Conservation (phyloP, 202 grass and related monocot species). For the Digitaria exilis region DNA sequence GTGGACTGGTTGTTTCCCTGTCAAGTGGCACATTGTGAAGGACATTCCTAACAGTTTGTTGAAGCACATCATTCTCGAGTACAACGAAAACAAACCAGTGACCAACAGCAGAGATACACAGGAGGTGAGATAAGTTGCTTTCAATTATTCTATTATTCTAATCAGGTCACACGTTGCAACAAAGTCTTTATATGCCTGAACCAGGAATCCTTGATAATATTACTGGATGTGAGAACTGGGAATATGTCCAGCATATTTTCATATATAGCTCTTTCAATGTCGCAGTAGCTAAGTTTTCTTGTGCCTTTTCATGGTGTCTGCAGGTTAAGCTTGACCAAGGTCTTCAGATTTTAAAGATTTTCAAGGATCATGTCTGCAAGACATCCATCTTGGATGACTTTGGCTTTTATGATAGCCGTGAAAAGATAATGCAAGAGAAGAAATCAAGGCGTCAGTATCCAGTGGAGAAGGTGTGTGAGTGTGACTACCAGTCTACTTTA, state of each 20-base stretch:
- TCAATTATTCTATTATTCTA: background rate
- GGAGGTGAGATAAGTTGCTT: slow-evolving; percentile 52
- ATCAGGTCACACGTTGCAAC: slow-evolving; percentile 4
- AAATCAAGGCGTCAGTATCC: slow-evolving; percentile 45
- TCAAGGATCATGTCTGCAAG: slow-evolving; percentile 69
- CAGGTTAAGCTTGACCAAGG: slow-evolving; percentile 75
- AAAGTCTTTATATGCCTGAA: slow-evolving; percentile 5
- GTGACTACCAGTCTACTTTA: slow-evolving; percentile 21
- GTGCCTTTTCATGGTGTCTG: slow-evolving; percentile 16
- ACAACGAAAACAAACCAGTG: slow-evolving; percentile 83
- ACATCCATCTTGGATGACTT: slow-evolving; percentile 80
- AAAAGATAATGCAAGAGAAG: slow-evolving; percentile 61
- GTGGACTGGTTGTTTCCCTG: slow-evolving; percentile 82
- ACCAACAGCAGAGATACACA: slow-evolving; percentile 87
- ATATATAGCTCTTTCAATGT: slow-evolving; percentile 3
- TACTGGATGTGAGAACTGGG: background rate
- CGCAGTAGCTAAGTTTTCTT: background rate
- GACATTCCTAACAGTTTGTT: slow-evolving; percentile 68
- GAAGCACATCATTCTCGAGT: slow-evolving; percentile 74
- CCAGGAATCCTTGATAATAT: slow-evolving; percentile 5
- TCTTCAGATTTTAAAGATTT: slow-evolving; percentile 65
- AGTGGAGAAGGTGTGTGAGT: slow-evolving; percentile 45
- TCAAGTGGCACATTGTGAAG: slow-evolving; percentile 87
- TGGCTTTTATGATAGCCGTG: slow-evolving; percentile 66
- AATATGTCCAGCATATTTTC: slow-evolving; percentile 2